These are phyloP conservation scores for Passiflora organensis DNA, from an alignment of 345 rosid genomes.

Conservation along the genomic window DNA sequence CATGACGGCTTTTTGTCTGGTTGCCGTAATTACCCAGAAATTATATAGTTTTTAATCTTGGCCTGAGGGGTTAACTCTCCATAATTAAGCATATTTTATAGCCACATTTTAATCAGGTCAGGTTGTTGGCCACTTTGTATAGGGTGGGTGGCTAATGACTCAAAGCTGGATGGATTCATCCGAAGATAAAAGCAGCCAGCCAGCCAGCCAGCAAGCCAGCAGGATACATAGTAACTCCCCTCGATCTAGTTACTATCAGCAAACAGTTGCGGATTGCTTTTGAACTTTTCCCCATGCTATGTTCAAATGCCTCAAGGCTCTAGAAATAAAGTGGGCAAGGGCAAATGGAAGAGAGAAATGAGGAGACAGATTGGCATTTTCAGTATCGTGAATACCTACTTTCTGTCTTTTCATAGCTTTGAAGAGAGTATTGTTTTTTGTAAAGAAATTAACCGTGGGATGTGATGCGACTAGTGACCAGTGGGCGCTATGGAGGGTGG, in stretches of 20 bases:
- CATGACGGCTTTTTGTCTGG: conserved; percentile 37
- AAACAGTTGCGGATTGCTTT: conserved; percentile 22
- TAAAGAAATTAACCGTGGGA: conserved; percentile 17
- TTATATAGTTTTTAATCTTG: conserved; percentile 8
- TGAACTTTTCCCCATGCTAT: conserved; percentile 6
- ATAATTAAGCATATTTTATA: conserved; percentile 29
- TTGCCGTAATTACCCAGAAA: conserved; percentile 10
- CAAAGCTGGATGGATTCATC: conserved; percentile 1
- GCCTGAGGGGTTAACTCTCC: conserved; percentile 18
- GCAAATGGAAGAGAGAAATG: conserved; percentile 9
- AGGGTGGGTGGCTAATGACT: conserved; percentile 5
- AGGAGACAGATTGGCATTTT: conserved; percentile 30
- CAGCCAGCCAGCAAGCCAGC: conserved; percentile 15
- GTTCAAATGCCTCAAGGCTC: conserved; percentile 30
- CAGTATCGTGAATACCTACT: conserved; percentile 24
- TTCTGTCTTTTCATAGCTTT: conserved; percentile 35
- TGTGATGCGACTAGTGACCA: conserved; percentile 22
- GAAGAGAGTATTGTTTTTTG: conserved; percentile 15
- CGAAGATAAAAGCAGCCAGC: conserved; percentile 3
- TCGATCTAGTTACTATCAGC: conserved; percentile 17
- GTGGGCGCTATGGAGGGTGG: conserved; percentile 14
- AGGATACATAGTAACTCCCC: too few relatives aligned
- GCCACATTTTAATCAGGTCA: conserved; percentile 33
- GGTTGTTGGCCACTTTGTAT: conserved; percentile 55
- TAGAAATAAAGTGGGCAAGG: conserved; percentile 24